phyloP scores from a whole-genome alignment of 208 protist species.

The Crithidia thermophila region DNA sequence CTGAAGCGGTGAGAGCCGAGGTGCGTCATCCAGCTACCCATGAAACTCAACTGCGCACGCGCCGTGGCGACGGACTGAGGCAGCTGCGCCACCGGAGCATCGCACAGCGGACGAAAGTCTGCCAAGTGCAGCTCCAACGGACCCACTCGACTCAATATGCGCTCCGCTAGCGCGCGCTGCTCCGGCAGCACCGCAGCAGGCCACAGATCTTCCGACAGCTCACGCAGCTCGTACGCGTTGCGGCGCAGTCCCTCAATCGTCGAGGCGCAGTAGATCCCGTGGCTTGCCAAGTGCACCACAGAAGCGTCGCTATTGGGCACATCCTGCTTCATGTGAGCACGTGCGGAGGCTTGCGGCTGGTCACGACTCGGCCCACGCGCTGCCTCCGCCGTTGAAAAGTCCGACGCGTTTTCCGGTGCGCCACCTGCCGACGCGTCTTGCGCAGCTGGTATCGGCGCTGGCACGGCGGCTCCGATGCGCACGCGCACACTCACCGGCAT shows the following conservation, averaged over 20 bases:
- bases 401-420: neutral
- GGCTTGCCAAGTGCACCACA: slow-evolving; percentile 4
- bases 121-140: slow-evolving; percentile 45
- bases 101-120: slow-evolving; percentile 35
- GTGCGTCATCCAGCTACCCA: neutral
- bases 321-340: neutral
- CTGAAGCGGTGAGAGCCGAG: slow-evolving; percentile 15
- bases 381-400: neutral
- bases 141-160: slow-evolving; percentile 27
- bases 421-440: neutral
- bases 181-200: slow-evolving; percentile 31
- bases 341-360: neutral
- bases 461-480: slow-evolving; percentile 4
- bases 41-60: neutral
- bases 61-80: neutral
- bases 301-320: slow-evolving; percentile 7
- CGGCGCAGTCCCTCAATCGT: slow-evolving; percentile 6
- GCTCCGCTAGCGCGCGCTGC: slow-evolving; percentile 37
- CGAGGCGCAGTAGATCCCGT: slow-evolving; percentile 16
- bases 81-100: neutral
- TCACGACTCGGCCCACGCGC: slow-evolving; percentile 1
- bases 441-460: neutral
- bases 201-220: slow-evolving; percentile 30
- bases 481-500: slow-evolving; percentile 4
- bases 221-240: slow-evolving; percentile 10